Conservation (phyloP, 148 eudicot species). For the Chenopodium quinoa region DNA sequence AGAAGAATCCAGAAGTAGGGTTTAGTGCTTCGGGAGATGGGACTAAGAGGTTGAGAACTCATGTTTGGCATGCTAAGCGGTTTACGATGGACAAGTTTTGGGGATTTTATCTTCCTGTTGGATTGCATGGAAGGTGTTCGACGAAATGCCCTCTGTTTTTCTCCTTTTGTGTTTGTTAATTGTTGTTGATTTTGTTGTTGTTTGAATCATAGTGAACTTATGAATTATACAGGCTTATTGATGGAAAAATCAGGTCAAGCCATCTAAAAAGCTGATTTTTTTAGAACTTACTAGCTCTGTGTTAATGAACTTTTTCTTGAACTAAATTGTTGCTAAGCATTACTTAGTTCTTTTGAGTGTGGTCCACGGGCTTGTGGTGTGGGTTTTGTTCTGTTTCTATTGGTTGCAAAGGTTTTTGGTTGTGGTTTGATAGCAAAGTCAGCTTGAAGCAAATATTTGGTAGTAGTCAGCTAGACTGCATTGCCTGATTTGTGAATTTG, state of each 20-base stretch:
- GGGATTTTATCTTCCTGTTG: slow-evolving; percentile 81
- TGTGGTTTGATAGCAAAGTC: not conserved
- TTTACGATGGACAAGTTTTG: slow-evolving; percentile 67
- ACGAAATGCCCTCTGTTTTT: not conserved
- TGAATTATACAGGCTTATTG: not conserved
- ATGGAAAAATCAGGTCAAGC: not conserved
- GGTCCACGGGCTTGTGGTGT: not conserved
- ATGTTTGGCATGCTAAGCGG: slow-evolving; percentile 91
- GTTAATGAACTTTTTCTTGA: not conserved
- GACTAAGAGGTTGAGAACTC: slow-evolving; percentile 78
- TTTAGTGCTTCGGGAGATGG: slow-evolving; percentile 65
- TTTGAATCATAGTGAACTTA: not conserved
- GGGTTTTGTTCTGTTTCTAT: not conserved
- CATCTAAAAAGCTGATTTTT: not conserved
- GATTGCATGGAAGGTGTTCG: slow-evolving; percentile 73
- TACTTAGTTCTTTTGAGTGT: not conserved
- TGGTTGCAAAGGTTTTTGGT: not conserved
- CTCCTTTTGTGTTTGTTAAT: too few species aligned
- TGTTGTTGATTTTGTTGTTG: not conserved
- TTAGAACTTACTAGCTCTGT: not conserved
- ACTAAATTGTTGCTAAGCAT: not conserved
- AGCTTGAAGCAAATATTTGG: not conserved
- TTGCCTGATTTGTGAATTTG: not conserved
- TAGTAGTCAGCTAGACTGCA: not conserved
- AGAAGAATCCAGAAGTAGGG: slow-evolving; percentile 54